phyloP scores from a whole-genome alignment of 129 eudicot species.

The Deinandra increscens region DNA sequence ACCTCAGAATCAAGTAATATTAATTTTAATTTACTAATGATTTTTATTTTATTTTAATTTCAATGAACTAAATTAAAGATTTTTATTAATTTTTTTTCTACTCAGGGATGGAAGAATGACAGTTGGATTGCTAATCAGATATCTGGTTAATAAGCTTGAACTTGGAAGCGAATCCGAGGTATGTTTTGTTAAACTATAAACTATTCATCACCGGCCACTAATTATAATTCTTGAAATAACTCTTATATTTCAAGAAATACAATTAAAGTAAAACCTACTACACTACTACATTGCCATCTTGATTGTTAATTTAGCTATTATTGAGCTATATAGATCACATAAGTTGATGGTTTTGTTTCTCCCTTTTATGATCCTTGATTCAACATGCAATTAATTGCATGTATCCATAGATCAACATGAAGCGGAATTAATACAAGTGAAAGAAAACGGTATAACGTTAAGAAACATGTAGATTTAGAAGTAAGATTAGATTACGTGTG shows the following conservation, averaged over 20 bases:
- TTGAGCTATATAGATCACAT: not conserved
- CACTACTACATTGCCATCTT: not conserved
- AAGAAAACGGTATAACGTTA: not conserved
- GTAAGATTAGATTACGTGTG: too few relatives aligned
- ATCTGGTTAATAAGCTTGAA: constrained; percentile 79
- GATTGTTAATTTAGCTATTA: not conserved
- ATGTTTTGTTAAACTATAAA: constrained; percentile 27
- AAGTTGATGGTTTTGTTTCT: not conserved
- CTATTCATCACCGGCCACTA: not conserved
- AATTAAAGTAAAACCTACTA: not conserved
- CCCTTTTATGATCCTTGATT: not conserved
- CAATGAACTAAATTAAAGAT: not conserved
- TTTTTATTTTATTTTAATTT: constrained; percentile 4
- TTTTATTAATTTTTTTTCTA: not conserved
- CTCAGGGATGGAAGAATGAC: constrained; percentile 87
- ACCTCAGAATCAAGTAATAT: constrained; percentile 71
- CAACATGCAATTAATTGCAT: not conserved
- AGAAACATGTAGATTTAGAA: too few relatives aligned
- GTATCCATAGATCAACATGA: not conserved
- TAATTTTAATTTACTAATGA: not conserved
- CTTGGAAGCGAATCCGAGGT: constrained; percentile 88
- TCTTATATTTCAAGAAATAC: constrained; percentile 2
- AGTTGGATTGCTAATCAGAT: constrained; percentile 65
- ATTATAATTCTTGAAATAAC: not conserved
- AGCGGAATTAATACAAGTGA: constrained; percentile 3